Base-by-base conservation (phyloP, 306 rosid genomes). In the Cucurbita ficifolia region DNA sequence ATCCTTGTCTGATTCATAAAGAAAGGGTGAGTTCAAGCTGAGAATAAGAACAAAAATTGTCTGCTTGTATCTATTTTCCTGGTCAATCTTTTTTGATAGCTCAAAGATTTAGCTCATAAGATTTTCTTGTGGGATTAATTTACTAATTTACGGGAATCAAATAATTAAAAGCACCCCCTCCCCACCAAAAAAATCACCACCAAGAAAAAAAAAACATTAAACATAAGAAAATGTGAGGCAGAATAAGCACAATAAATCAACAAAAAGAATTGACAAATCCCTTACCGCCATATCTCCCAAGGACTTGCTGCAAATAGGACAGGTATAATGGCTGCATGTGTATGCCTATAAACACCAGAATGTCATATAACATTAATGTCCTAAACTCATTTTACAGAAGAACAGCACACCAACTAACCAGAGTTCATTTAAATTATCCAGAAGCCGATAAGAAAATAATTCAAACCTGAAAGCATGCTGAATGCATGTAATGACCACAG, bases 401-500 rank as follows among this genome's bases (percentile, higher is more conserved):
- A 68, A 45, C n/a, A 50, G n/a, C 19, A 22, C 40, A 43, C 39
- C 43, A 70, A 49, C 72, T 21, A 65, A 43, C 3, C 74, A 29
- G 38, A 49, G 74, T 69, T 69, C 43, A 46, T 49, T 70, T 24
- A 48, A 69, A 29, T 70, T 24, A 70, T 16, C 24, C 11, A 50
- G 39, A 0, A 68, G 18, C 56, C 56, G 17, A 3, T 46, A 22
- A 33, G 51, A 43, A 53, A 58, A 43, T 49, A 69, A 54, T 49
- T 81, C 49, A 76, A 70, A 95, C 99, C 99, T 95, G 99, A 84
- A 95, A 95, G 86, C 99, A 95, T 81, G 97, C 96, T 42, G 99
- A 95, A 86, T 95, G 99, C 99, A 95, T 95, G 84, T 91, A 95
- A 82, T 95, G 99, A 61, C 99, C 99, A 82, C 99, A 95, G 11